Base-by-base conservation (phyloP, 345 rosid species). In the Rubroshorea leprosula region DNA sequence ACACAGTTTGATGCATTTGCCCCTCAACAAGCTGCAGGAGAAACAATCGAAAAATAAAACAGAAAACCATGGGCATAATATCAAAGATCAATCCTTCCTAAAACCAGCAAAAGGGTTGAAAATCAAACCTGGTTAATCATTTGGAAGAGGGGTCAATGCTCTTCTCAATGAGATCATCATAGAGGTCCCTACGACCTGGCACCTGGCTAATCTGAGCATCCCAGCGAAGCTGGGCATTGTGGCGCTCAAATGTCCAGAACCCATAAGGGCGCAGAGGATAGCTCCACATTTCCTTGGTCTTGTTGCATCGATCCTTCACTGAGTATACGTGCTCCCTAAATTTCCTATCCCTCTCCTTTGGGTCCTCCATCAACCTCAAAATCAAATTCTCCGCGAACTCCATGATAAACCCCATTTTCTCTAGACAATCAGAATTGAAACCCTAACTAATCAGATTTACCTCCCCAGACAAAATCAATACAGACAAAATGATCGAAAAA, bases 251-350 rank as follows among this genome's bases (percentile, higher is more conserved):
- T 0, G 97, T 94, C 97, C 96, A 87, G 63, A 90, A 90, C 2
- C 99, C 99, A 35, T 94, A 90, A 26, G 99, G 99, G n/a, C 99
- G 95, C 46, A 94, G 62, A 23, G 99, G 99, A 10, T 63, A 82
- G 57, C 84, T 85, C 97, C 97, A 90, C 97, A 90, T 94, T 82
- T 94, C 97, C 76, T 90, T 94, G 7, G 96, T 83, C 79, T 84
- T 94, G 27, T 71, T 70, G 75, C 97, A 90, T 60, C 82, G 76
- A 56, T 90, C 97, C 61, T 83, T 84, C 70, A 70, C 39, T 10
- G 76, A 55, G 62, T 94, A 94, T 23, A 94, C 23, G 27, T 75
- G 95, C 63, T 94, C 95, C 58, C 96, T 82, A 51, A 87, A 85
- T 49, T 77, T 85, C 68, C 69, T 66, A 52, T 87, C 99, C 83